Evolutionary conservation across 1,139 yeast genomes (phyloP).

Genomic region (Candida neerlandica): DNA sequence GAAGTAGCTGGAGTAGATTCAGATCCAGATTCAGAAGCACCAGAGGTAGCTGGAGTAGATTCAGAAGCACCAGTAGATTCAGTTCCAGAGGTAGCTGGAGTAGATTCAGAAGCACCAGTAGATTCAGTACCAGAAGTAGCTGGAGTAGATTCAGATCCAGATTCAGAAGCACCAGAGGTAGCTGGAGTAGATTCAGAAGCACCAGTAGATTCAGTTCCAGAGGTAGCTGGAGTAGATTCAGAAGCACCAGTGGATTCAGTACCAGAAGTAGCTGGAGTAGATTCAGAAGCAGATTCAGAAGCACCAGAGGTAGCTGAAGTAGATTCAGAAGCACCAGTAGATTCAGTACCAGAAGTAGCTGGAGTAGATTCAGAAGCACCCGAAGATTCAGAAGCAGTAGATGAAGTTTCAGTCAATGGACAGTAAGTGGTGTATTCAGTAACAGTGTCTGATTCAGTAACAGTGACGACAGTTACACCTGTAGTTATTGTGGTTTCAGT

Average conservation of each 20-base stretch:
- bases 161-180: background rate
- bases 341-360: constrained; percentile 7
- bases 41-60: too few species aligned
- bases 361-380: constrained; percentile 1
- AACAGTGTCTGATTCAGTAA: constrained; percentile 20
- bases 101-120: too few species aligned
- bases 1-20: too few species aligned
- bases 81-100: too few species aligned
- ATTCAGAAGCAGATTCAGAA: background rate
- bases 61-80: too few species aligned
- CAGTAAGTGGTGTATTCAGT: constrained; percentile 24
- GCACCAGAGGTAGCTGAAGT: background rate
- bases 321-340: constrained; percentile 7
- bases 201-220: constrained; percentile 7
- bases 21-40: too few species aligned
- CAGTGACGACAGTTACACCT: constrained; percentile 33
- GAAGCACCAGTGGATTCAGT: constrained; percentile 5
- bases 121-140: too few species aligned
- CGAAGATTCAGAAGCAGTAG: constrained; percentile 8
- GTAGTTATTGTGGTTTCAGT: constrained; percentile 33
- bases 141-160: too few species aligned
- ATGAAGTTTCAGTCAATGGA: constrained; percentile 15
- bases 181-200: background rate
- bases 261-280: background rate
- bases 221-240: constrained; percentile 9